Conservation (phyloP, 2,329 filamentous ascomycete species). For the Simplicillium sp. region DNA sequence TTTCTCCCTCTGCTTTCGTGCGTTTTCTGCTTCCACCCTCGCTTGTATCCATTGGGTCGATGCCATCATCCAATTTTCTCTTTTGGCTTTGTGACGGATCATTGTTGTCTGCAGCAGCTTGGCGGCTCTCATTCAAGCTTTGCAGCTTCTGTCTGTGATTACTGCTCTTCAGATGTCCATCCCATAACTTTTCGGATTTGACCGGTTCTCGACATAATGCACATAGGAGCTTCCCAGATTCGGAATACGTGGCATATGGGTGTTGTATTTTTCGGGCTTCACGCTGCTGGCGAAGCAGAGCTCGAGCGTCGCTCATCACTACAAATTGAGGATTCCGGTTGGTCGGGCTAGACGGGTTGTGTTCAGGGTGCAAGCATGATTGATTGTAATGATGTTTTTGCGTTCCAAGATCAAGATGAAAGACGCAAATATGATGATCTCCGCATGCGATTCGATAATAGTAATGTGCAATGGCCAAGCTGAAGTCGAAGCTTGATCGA, state of each 20-base stretch:
- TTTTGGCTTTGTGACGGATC: conserved; percentile 15
- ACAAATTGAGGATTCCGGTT: not conserved
- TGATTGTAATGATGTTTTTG: not conserved
- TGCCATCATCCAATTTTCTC: conserved; percentile 24
- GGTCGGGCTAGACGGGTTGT: conserved; percentile 2
- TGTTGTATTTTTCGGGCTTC: conserved; percentile 64
- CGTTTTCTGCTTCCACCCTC: conserved; percentile 33
- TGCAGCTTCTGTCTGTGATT: conserved; percentile 14
- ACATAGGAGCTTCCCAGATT: conserved; percentile 59
- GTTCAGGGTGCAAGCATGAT: conserved; percentile 1
- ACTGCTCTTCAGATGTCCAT: conserved; percentile 41
- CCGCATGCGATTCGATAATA: not conserved
- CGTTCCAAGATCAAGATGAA: too few species aligned
- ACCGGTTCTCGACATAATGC: conserved; percentile 54
- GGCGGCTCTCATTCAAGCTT: conserved; percentile 5
- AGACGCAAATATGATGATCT: too few species aligned
- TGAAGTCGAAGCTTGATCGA: conserved; percentile 1
- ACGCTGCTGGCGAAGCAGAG: conserved; percentile 70
- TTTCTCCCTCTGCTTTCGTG: conserved; percentile 25
- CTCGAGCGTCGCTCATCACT: conserved; percentile 68
- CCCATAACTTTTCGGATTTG: conserved; percentile 60
- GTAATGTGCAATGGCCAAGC: conserved; percentile 3
- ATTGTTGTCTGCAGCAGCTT: conserved; percentile 9
- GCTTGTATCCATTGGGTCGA: conserved; percentile 24
- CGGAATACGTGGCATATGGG: conserved; percentile 58